These are phyloP conservation scores for Hymenoscyphus albidus DNA, from an alignment of 2,329 filamentous ascomycete species.

Conservation along the genomic window DNA sequence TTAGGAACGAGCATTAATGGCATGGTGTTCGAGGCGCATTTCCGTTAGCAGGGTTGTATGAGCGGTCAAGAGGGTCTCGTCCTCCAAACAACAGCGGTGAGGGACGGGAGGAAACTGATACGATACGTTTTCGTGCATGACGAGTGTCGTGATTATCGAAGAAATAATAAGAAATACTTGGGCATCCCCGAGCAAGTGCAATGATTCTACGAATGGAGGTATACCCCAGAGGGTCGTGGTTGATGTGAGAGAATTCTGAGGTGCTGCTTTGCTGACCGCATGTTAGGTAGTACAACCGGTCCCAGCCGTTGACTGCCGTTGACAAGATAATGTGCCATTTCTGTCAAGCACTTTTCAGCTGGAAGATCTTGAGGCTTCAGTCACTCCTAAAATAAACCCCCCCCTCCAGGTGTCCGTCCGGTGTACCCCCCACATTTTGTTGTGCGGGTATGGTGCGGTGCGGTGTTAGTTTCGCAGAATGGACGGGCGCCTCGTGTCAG, in stretches of 20 bases:
- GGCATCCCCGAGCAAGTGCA: background rate
- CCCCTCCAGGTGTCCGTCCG: background rate
- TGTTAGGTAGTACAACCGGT: background rate
- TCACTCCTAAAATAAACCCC: background rate
- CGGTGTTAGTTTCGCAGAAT: background rate
- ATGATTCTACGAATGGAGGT: background rate
- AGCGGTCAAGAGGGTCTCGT: slow-evolving; percentile 18
- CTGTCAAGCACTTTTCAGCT: background rate
- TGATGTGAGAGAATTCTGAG: background rate
- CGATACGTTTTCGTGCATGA: slow-evolving; percentile 1
- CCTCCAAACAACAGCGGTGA: slow-evolving; percentile 20
- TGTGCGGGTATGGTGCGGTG: background rate
- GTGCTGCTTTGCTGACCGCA: background rate
- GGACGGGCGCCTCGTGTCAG: slow-evolving; percentile 25
- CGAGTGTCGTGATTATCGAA: slow-evolving; percentile 4
- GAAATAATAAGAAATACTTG: background rate
- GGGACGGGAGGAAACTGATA: slow-evolving; percentile 14
- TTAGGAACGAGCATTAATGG: slow-evolving; percentile 33
- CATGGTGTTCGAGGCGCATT: slow-evolving; percentile 24
- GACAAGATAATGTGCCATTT: background rate
- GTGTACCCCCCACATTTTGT: background rate
- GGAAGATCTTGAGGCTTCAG: background rate
- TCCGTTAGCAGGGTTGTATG: slow-evolving; percentile 14
- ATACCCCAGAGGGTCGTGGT: background rate
- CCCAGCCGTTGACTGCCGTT: background rate